Evolutionary conservation across 148 eudicot species (phyloP).

Genomic region (Nyssa sinensis): DNA sequence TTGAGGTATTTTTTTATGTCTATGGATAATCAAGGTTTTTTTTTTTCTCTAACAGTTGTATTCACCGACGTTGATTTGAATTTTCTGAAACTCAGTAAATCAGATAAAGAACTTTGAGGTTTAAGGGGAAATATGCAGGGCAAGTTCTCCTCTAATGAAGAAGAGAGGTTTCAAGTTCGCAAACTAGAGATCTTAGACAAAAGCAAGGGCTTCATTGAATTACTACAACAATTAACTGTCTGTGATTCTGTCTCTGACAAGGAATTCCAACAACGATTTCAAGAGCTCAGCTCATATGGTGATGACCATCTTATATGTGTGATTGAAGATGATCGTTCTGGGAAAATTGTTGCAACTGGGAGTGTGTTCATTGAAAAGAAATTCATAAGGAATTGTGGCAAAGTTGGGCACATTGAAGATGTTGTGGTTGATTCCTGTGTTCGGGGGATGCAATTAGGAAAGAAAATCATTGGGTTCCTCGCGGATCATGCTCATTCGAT

Average conservation of each 20-base stretch:
- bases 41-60: not conserved
- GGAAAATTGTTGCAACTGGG: slow-evolving; percentile 76
- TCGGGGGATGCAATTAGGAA: slow-evolving; percentile 74
- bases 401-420: slow-evolving; percentile 90
- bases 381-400: slow-evolving; percentile 77
- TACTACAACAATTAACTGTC: slow-evolving; percentile 71
- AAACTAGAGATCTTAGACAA: slow-evolving; percentile 69
- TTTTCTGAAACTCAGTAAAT: too few relatives aligned
- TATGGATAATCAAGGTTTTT: too few relatives aligned
- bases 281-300: slow-evolving; percentile 53
- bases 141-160: slow-evolving; percentile 17
- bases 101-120: too few relatives aligned
- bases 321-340: slow-evolving; percentile 56
- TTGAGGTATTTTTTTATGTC: too few relatives aligned
- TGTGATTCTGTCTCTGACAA: slow-evolving; percentile 72
- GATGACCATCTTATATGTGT: slow-evolving; percentile 79
- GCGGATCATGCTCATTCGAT: slow-evolving; percentile 51
- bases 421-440: slow-evolving; percentile 71
- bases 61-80: too few relatives aligned
- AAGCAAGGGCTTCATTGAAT: slow-evolving; percentile 73
- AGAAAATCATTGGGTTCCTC: slow-evolving; percentile 61
- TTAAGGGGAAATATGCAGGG: slow-evolving; percentile 37
- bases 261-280: slow-evolving; percentile 59
- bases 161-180: slow-evolving; percentile 41
- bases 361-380: slow-evolving; percentile 82